Evolutionary conservation across 352 stramenopile genomes (phyloP), one percentile per base, ranked within the genome.

Genomic region (Peronosclerospora sorghi): DNA sequence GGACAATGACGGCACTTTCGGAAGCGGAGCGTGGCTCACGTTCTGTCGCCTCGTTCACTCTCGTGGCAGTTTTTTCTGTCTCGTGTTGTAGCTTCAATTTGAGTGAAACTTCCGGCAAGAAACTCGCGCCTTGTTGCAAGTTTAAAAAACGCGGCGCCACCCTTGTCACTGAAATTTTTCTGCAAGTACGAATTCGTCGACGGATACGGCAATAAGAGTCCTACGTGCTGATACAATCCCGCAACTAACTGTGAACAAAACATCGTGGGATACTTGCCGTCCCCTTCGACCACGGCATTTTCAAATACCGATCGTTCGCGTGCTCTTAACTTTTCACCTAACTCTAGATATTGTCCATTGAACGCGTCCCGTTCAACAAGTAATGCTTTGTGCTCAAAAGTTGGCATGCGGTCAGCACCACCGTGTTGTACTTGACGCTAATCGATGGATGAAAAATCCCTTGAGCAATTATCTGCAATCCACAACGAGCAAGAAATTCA

Each of bases 391-490:
- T 61, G 62, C 44, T 90, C 80, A 45, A 93, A 90, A 14, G 46
- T 51, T 0, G 75, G 54, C 77, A 90, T 89, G 32, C 83, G 63
- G 26, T 70, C 59, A 93, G 54, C 23, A 89, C 56, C 29, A 93
- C 78, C 0, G 81, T 91, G 52, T 93, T 93, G 64, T 91, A 74
- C 56, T 93, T 91, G 54, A 93, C 77, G 27, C 78, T 82, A 46
- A 91, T 91, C 1, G 73, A 89, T 18, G 76, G 48, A 49, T 93
- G 81, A 38, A 90, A 93, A 15, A 93, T 85, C 10, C 81, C 81
- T 41, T 91, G 78, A 5, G 81, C 81, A 41, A 93, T 72, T 1
- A 73, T 77, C 45, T 89, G 76, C 17, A 93, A 68, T 0, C 81
- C 81, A 8, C 78, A 78, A 13, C 77, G 70, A 78, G 81, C 32